Evolutionary conservation across 2,329 filamentous ascomycete species (phyloP).

Genomic region (Aspergillus phoenicis): DNA sequence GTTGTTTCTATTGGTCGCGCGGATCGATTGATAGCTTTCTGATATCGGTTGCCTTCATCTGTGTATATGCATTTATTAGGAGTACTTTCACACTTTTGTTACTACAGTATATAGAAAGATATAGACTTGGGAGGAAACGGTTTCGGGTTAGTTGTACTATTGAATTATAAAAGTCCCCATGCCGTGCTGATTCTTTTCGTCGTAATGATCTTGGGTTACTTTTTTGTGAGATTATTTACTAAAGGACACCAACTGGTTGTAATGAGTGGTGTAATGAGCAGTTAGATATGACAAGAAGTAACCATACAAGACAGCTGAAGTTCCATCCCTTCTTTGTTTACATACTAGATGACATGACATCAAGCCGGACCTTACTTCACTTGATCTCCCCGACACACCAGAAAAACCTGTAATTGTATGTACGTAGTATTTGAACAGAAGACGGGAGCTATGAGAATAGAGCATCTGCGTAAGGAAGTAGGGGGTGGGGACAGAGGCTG

Average conservation of each 20-base stretch:
- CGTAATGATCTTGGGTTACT: not conserved
- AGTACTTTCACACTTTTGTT: not conserved
- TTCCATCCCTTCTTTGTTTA: no score
- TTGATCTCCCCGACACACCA: no score
- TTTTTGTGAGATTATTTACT: no score
- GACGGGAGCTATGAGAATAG: not conserved
- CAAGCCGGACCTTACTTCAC: no score
- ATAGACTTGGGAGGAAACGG: not conserved
- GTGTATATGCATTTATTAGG: not conserved
- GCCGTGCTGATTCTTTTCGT: not conserved
- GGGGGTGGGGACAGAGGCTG: conserved; percentile 24
- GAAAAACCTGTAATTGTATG: not conserved
- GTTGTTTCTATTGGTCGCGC: not conserved
- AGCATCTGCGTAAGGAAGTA: not conserved
- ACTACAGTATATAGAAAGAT: not conserved
- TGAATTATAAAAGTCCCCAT: no score
- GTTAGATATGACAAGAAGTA: no score
- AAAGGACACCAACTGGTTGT: no score
- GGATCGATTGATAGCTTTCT: not conserved
- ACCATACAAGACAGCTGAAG: no score
- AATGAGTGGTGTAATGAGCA: not conserved
- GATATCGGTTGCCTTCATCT: not conserved
- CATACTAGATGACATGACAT: no score
- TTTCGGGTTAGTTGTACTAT: not conserved
- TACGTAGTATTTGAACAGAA: conserved; percentile 16